phyloP scores from a whole-genome alignment of 371 early-diverging fungal species.

The Mortierella polycephala region DNA sequence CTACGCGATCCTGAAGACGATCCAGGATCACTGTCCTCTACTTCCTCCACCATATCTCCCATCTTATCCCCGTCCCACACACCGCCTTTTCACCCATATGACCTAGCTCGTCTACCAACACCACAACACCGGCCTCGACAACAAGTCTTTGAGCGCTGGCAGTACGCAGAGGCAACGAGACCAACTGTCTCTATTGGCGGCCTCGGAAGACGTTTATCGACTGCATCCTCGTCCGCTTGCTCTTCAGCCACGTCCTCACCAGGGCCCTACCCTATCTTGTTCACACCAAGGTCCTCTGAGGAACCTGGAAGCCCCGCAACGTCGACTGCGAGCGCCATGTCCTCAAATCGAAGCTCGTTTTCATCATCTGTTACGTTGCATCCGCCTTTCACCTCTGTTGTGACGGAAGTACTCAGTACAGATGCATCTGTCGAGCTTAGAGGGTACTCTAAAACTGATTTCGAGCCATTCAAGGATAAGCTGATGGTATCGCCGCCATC shows the following conservation, averaged over 20 bases:
- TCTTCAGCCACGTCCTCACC: constrained; percentile 29
- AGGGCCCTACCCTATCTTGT: constrained; percentile 31
- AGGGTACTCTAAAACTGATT: too few species aligned
- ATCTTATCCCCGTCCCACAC: constrained; percentile 5
- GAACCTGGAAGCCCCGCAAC: constrained; percentile 15
- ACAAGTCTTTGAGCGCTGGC: constrained; percentile 38
- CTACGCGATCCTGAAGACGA: constrained; percentile 38
- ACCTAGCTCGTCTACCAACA: constrained; percentile 1
- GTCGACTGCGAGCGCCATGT: neutral
- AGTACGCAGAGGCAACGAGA: constrained; percentile 21
- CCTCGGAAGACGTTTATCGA: constrained; percentile 24
- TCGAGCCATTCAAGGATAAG: too few species aligned
- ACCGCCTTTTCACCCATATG: constrained; percentile 17
- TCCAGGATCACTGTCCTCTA: constrained; percentile 22
- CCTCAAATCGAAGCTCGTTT: constrained; percentile 22
- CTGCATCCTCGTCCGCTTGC: constrained; percentile 24
- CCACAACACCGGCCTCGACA: constrained; percentile 15
- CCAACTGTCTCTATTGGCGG: constrained; percentile 33
- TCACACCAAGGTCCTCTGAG: constrained; percentile 6
- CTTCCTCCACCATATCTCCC: constrained; percentile 27
- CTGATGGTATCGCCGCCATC: neutral
- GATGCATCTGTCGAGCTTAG: neutral
- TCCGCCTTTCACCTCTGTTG: too few species aligned
- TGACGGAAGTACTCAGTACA: neutral
- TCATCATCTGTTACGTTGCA: neutral